These are phyloP conservation scores for Brassica nigra DNA, from an alignment of 345 rosid species.

Conservation along the genomic window DNA sequence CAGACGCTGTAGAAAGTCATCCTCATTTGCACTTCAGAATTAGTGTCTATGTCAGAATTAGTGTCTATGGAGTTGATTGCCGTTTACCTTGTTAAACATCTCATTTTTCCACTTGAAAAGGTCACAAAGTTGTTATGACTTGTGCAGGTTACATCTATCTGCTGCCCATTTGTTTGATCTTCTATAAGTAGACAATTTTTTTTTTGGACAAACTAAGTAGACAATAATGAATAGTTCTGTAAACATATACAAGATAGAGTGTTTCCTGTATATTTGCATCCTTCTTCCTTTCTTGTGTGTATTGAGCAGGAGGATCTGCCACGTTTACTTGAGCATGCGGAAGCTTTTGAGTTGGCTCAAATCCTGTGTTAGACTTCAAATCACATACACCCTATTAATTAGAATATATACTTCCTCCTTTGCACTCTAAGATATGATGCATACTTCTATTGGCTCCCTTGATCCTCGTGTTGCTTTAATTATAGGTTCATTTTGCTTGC, in stretches of 20 bases:
- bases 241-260: neutral
- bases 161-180: neutral
- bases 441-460: neutral
- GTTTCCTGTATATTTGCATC: neutral
- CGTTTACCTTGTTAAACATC: neutral
- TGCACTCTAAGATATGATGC: neutral
- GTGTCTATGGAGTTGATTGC: neutral
- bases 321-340: too few relatives aligned
- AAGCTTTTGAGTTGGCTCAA: too few relatives aligned
- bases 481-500: neutral
- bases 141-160: neutral
- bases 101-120: neutral
- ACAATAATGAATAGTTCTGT: neutral
- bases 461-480: neutral
- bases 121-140: neutral
- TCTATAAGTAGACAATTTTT: neutral
- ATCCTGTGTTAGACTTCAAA: neutral
- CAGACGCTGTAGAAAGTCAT: neutral
- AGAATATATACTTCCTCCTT: neutral
- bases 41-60: neutral
- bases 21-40: neutral
- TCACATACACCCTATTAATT: neutral
- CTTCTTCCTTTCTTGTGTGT: neutral
- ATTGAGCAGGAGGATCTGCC: neutral
- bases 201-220: too few relatives aligned